Evolutionary conservation across 139 green algal genomes (phyloP).

Genomic region (Bryopsis sp.): DNA sequence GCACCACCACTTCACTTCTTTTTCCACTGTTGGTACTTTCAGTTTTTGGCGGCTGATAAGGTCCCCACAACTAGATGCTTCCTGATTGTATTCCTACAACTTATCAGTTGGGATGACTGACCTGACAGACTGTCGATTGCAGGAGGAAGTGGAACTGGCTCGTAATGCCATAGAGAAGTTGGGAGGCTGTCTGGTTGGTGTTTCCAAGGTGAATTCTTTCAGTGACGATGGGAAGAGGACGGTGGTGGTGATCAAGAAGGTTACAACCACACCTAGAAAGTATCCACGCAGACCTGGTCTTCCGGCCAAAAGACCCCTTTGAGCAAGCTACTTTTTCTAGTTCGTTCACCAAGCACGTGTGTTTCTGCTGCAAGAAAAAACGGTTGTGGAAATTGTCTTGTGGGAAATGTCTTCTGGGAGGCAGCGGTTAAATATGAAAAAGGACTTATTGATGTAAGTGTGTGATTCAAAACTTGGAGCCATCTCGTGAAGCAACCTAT

Average conservation of each 20-base stretch:
- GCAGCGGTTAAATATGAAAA: too few relatives aligned
- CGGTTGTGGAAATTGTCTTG: too few relatives aligned
- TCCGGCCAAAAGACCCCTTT: constrained; percentile 58
- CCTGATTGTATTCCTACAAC: not conserved
- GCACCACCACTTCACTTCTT: not conserved
- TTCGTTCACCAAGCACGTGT: too few relatives aligned
- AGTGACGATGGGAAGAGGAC: constrained; percentile 31
- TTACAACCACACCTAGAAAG: constrained; percentile 29
- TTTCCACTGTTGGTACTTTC: not conserved
- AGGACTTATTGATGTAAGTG: too few relatives aligned
- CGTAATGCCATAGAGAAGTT: constrained; percentile 44
- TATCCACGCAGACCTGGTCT: constrained; percentile 56
- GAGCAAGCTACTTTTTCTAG: not conserved
- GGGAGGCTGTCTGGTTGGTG: constrained; percentile 34
- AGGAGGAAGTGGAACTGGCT: constrained; percentile 52
- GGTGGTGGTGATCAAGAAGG: constrained; percentile 51
- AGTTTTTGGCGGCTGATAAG: not conserved
- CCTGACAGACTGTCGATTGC: constrained; percentile 2
- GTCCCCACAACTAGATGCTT: not conserved
- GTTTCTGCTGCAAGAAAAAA: too few relatives aligned
- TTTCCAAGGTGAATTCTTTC: constrained; percentile 47
- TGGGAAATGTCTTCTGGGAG: too few relatives aligned
- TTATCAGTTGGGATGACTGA: not conserved
- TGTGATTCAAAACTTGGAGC: too few relatives aligned
- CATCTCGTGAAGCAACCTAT: too few relatives aligned